phyloP scores from a whole-genome alignment of 2,329 filamentous ascomycete species.

The Periconia digitata region DNA sequence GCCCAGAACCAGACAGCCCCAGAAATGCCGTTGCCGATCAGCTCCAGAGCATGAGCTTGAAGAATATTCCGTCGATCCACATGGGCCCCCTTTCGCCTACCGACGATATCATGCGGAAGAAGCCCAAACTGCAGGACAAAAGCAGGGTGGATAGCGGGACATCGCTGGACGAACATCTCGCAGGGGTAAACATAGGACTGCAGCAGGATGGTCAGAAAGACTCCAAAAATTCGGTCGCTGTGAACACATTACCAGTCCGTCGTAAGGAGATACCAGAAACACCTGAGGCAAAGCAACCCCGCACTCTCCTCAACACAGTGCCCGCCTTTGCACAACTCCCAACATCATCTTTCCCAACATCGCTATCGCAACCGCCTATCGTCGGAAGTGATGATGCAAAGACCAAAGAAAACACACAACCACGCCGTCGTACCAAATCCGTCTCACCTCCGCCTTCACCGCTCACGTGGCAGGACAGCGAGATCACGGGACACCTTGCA shows the following conservation, averaged over 20 bases:
- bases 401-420: conserved; percentile 11
- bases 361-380: conserved; percentile 6
- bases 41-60: conserved; percentile 35
- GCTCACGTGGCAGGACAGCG: conserved; percentile 60
- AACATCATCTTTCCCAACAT: conserved; percentile 24
- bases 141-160: conserved; percentile 21
- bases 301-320: conserved; percentile 33
- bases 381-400: conserved; percentile 8
- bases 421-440: conserved; percentile 26
- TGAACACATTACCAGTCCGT: conserved; percentile 2
- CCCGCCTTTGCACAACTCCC: conserved; percentile 29
- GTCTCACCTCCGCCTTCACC: conserved; percentile 35
- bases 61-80: conserved; percentile 28
- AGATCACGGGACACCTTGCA: conserved; percentile 62
- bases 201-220: conserved; percentile 1
- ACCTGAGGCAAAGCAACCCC: conserved; percentile 34
- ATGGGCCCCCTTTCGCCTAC: conserved; percentile 38
- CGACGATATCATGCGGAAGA: conserved; percentile 38
- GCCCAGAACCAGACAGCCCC: conserved; percentile 32
- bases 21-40: conserved; percentile 41
- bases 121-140: conserved; percentile 34
- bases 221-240: conserved; percentile 9
- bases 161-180: conserved; percentile 15
- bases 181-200: conserved; percentile 3
- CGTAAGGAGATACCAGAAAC: conserved; percentile 32